A percentile compares a stretch with the other conserved stretches of the same genome.
Evolutionary conservation across 345 rosid genomes (phyloP).

Genomic region (Excoecaria agallocha): DNA sequence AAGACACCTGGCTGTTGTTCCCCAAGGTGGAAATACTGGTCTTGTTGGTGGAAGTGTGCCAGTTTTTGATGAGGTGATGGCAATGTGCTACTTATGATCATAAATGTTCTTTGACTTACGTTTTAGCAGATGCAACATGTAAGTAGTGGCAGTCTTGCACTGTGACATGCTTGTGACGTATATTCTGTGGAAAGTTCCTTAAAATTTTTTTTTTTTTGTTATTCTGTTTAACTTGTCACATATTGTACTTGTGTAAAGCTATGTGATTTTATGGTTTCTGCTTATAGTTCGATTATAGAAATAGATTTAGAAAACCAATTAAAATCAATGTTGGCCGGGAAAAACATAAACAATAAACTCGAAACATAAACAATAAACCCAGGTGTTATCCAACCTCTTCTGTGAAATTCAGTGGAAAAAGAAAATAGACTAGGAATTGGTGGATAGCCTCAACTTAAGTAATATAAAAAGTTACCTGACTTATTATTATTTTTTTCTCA

Average conservation of each 20-base stretch:
- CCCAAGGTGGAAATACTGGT: slow-evolving; percentile 97
- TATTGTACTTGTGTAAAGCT: not conserved
- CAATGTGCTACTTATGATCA: not conserved
- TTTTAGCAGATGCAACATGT: not conserved
- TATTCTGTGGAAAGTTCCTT: not conserved
- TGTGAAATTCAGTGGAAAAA: not conserved
- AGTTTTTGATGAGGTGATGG: slow-evolving; percentile 83
- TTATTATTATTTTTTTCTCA: not conserved
- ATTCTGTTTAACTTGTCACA: not conserved
- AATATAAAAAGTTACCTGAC: not conserved
- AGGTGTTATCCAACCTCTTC: not conserved
- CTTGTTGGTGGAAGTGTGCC: slow-evolving; percentile 99
- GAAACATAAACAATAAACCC: not conserved
- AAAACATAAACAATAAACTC: not conserved
- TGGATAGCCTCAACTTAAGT: not conserved
- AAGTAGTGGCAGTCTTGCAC: not conserved
- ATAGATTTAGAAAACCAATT: not conserved
- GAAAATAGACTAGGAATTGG: not conserved
- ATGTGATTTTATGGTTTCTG: not conserved
- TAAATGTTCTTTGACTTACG: not conserved
- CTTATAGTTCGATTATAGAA: not conserved
- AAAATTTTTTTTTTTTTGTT: not conserved
- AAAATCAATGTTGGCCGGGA: not conserved
- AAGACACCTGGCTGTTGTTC: slow-evolving; percentile 85
- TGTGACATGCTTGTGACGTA: not conserved